Percentiles rank a stretch among this genome's conserved stretches.
These are phyloP conservation scores for Ichthyophthirius multifiliis DNA, from an alignment of 169 alveolate species.

Conservation along the genomic window DNA sequence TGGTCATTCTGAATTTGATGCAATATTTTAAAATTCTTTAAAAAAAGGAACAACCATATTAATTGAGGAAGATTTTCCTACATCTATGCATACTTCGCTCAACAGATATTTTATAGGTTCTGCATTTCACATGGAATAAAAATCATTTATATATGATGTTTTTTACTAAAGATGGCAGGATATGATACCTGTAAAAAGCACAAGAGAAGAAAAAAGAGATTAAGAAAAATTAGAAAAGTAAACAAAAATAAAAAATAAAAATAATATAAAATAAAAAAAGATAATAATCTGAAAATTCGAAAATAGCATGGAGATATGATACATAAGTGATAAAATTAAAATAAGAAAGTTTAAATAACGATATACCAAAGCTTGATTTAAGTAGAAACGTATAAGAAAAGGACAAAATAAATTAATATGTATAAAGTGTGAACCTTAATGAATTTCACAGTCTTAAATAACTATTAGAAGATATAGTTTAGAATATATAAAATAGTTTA, in stretches of 20 bases:
- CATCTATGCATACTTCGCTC: constrained; percentile 25
- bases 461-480: neutral
- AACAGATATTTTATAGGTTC: constrained; percentile 19
- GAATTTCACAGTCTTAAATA: neutral
- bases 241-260: neutral
- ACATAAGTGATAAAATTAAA: neutral
- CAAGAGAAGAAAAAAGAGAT: constrained; percentile 11
- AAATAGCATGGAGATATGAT: constrained; percentile 22
- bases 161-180: constrained; percentile 15
- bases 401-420: neutral
- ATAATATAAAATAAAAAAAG: no score
- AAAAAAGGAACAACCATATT: constrained; percentile 31
- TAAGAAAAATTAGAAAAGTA: neutral
- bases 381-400: neutral
- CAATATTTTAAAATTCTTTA: constrained; percentile 10
- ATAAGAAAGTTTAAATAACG: neutral
- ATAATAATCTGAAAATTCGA: no score
- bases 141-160: constrained; percentile 16
- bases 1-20: constrained; percentile 46
- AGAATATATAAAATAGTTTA: neutral
- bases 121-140: constrained; percentile 14
- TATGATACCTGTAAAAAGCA: neutral
- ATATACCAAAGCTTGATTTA: neutral
- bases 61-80: constrained; percentile 40
- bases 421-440: neutral